Conservation (phyloP, 805 yeast genomes). For the Pichia phayaonensis region DNA sequence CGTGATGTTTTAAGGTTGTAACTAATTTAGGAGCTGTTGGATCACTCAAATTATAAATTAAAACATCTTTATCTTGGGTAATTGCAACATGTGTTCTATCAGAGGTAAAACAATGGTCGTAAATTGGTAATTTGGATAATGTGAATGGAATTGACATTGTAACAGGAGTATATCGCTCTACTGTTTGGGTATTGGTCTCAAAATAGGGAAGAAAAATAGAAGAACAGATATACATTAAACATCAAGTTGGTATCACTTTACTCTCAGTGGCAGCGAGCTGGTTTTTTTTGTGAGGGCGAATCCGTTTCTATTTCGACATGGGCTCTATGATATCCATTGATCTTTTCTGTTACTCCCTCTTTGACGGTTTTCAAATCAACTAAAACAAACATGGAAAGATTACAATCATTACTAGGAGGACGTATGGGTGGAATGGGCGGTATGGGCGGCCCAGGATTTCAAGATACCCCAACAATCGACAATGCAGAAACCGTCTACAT, state of each 20-base stretch:
- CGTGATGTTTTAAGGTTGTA: conserved; percentile 73
- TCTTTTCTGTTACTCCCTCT: background rate
- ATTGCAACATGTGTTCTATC: conserved; percentile 65
- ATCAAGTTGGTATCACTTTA: background rate
- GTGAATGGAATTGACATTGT: conserved; percentile 40
- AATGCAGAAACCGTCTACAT: conserved; percentile 95
- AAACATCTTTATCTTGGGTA: conserved; percentile 70
- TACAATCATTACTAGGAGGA: conserved; percentile 27
- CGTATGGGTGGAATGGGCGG: conserved; percentile 28
- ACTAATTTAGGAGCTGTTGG: conserved; percentile 52
- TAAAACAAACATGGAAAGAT: conserved; percentile 22
- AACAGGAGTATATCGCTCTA: conserved; percentile 33
- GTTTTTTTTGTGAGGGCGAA: background rate
- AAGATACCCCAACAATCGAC: conserved; percentile 80
- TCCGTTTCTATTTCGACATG: background rate
- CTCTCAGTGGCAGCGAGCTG: background rate
- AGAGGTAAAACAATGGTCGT: conserved; percentile 81
- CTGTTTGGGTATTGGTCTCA: conserved; percentile 9
- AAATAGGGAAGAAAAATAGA: background rate
- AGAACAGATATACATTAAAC: background rate
- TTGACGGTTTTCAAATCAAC: background rate
- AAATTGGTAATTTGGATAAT: conserved; percentile 78
- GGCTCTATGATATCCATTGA: too few relatives aligned
- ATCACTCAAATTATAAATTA: conserved; percentile 53
- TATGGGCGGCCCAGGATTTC: conserved; percentile 15